Base-by-base conservation (phyloP, 208 protist species). In the Trypanosoma platydactyli region DNA sequence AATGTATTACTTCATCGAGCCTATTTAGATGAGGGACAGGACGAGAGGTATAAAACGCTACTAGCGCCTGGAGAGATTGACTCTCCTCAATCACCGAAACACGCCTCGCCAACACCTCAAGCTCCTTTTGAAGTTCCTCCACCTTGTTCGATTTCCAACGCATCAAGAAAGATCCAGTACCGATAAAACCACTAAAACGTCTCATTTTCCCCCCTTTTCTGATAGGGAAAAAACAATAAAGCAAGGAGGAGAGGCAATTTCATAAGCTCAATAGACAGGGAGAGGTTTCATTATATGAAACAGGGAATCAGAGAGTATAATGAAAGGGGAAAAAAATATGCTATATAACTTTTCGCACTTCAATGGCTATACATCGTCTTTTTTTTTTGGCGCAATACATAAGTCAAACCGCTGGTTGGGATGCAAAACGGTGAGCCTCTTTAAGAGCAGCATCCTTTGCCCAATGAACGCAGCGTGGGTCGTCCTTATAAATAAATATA, bases 401-500 rank as follows among this genome's bases (percentile, higher is more conserved):
- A 58, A 0, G 45, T 73, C 42, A 76, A 49, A 35, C 30, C 27
- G 16, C 16, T 24, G 25, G 13, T 15, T 60, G 24, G 6, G 59
- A 52, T 11, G 61, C 66, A 64, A 66, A 69, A 24, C 58, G 41
- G 71, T 71, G 46, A 20, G 90, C 87, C 35, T 91, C 90, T 42
- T 94, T 76, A 52, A 91, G 38, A 29, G 90, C 90, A 12, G 82
- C 80, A 56, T 80, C 81, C 50, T 92, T 96, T 3, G 82, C 75
- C 80, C 83, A 88, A 53, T 91, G 76, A 13, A 76, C 84, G 64
- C 79, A 83, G 11, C 83, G 81, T 24, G 86, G 87, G 52, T 94
- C 85, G 64, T 95, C 89, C 27, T 85, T 83, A 77, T 96, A 97
- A 41, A 97, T 69, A 63, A 94, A 94, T 11, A 97, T 75, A 38